Evolutionary conservation across 2,329 filamentous ascomycete species (phyloP).

Genomic region (Cryphonectria carpinicola): DNA sequence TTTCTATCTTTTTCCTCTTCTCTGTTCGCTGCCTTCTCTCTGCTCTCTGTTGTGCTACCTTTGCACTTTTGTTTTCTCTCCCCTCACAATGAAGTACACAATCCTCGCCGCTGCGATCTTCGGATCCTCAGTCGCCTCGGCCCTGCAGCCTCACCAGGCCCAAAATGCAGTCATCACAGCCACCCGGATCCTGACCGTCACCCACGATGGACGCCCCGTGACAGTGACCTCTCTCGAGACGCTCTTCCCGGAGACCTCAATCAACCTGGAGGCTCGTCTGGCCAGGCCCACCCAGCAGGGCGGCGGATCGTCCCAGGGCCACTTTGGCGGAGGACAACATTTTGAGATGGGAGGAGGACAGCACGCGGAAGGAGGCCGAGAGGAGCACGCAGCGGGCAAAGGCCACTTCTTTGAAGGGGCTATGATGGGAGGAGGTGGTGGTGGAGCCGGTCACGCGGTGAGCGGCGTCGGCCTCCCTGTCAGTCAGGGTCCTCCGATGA

Average conservation of each 20-base stretch:
- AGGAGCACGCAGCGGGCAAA: neutral
- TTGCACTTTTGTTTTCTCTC: neutral
- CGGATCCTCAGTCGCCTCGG: constrained; percentile 5
- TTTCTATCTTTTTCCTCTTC: neutral
- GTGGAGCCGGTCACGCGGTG: neutral
- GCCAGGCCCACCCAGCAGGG: neutral
- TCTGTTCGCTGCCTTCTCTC: neutral
- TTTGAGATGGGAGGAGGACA: neutral
- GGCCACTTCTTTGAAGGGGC: neutral
- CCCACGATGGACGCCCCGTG: neutral
- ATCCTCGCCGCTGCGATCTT: neutral
- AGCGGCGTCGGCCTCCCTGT: neutral
- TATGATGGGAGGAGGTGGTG: neutral
- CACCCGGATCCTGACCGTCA: constrained; percentile 3
- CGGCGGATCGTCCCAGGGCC: neutral
- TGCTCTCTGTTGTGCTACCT: neutral
- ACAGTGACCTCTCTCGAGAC: neutral
- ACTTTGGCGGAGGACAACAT: neutral
- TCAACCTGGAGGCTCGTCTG: neutral
- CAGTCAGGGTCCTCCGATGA: neutral
- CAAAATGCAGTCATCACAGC: neutral
- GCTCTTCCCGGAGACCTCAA: neutral
- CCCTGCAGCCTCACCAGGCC: neutral
- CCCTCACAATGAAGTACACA: constrained; percentile 14
- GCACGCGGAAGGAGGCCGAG: neutral